These are phyloP conservation scores for Petrea volubilis DNA, from an alignment of 257 asterid species.

Conservation along the genomic window DNA sequence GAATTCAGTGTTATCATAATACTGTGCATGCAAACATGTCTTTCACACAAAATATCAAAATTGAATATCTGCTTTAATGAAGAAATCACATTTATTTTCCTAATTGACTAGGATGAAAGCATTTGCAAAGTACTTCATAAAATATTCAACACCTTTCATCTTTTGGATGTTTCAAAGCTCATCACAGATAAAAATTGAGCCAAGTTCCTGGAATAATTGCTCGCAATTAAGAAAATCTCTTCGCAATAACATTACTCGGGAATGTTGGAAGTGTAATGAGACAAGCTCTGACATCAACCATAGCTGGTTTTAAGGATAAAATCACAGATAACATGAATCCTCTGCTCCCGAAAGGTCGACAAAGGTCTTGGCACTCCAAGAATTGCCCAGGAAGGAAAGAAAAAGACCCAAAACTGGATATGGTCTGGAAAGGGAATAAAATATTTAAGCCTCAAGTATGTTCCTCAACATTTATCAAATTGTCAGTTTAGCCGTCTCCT, in stretches of 20 bases:
- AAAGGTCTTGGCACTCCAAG: background rate
- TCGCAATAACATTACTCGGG: background rate
- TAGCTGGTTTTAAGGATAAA: constrained; percentile 2
- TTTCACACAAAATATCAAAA: background rate
- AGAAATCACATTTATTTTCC: background rate
- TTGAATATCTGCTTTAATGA: background rate
- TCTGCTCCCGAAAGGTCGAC: constrained; percentile 7
- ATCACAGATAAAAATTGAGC: background rate
- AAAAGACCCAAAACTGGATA: background rate
- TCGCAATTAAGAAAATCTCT: background rate
- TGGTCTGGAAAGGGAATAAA: background rate
- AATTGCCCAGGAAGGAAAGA: background rate
- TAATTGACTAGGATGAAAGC: no score
- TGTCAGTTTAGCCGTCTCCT: background rate
- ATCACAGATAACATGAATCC: background rate
- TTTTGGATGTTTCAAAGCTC: constrained; percentile 10
- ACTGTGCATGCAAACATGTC: no score
- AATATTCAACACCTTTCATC: constrained; percentile 6
- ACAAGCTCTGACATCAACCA: background rate
- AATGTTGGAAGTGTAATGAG: background rate
- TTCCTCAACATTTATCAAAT: background rate
- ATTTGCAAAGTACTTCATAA: constrained; percentile 2
- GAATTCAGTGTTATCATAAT: no score
- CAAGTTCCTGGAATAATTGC: background rate
- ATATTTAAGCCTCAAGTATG: background rate